phyloP scores from a whole-genome alignment of 2,329 filamentous ascomycete genomes.

The Hawksworthiomyces lignivorus region DNA sequence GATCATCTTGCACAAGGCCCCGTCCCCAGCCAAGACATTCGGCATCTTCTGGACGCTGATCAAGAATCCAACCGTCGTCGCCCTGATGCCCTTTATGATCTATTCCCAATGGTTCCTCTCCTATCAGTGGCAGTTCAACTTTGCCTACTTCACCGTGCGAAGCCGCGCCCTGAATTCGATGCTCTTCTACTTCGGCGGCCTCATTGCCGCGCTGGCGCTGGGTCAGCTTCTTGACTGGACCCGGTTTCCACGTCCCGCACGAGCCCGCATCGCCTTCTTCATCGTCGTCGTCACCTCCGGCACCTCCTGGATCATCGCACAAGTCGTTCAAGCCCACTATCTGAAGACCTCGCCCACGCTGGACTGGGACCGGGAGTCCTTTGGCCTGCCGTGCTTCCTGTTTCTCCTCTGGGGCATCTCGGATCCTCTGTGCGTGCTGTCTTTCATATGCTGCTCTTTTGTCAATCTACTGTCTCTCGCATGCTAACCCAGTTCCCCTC shows the following conservation, averaged over 20 bases:
- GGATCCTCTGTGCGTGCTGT: constrained; percentile 10
- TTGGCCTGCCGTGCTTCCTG: constrained; percentile 11
- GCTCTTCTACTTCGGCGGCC: constrained; percentile 7
- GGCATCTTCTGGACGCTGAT: constrained; percentile 6
- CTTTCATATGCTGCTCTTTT: not conserved
- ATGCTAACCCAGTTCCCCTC: not conserved
- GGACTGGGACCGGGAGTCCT: constrained; percentile 10
- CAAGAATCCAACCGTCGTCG: constrained; percentile 4
- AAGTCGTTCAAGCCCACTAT: constrained; percentile 13
- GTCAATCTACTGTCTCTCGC: no score
- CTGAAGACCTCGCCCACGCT: constrained; percentile 7
- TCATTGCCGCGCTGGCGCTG: constrained; percentile 5
- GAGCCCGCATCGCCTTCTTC: constrained; percentile 11
- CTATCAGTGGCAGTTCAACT: constrained; percentile 17
- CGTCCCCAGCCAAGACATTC: constrained; percentile 5
- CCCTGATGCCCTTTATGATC: constrained; percentile 11
- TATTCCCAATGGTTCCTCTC: constrained; percentile 13
- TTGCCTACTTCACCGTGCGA: constrained; percentile 15
- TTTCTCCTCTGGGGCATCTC: constrained; percentile 13
- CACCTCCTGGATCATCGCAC: constrained; percentile 13
- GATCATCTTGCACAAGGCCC: constrained; percentile 7
- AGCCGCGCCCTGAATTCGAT: constrained; percentile 11
- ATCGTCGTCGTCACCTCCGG: constrained; percentile 8
- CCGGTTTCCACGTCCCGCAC: constrained; percentile 2
- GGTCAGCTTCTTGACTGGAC: constrained; percentile 14